These are phyloP conservation scores for Cryphonectria radicalis DNA, from an alignment of 2,329 filamentous ascomycete species.

Conservation along the genomic window DNA sequence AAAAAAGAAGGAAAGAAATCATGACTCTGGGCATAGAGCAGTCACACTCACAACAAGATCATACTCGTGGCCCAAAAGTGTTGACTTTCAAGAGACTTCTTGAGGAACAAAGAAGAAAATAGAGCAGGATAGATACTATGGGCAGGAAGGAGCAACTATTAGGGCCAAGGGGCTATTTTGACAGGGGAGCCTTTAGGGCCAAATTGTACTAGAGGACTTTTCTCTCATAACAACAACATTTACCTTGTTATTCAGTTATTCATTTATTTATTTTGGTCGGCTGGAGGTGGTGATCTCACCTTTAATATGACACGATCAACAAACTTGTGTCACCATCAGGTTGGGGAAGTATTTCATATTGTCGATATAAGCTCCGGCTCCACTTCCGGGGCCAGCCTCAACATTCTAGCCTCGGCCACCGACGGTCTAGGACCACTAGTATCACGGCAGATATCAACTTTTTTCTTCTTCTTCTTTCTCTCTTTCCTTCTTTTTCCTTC, in stretches of 20 bases:
- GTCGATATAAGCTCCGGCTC: not conserved
- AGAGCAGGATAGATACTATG: not conserved
- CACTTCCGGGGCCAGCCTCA: conserved; percentile 7
- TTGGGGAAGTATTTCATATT: conserved; percentile 12
- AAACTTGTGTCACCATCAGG: not conserved
- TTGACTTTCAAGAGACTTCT: not conserved
- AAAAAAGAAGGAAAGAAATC: no score
- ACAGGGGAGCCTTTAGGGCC: no score
- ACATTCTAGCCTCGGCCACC: conserved; percentile 9
- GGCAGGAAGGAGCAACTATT: not conserved
- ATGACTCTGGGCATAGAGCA: not conserved
- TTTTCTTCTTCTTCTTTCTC: not conserved
- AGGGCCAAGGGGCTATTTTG: no score
- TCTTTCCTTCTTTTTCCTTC: not conserved
- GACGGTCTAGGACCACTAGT: not conserved
- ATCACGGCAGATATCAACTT: not conserved
- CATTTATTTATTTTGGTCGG: no score
- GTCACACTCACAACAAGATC: not conserved
- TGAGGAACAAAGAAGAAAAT: not conserved
- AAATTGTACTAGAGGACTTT: not conserved
- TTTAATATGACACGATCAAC: not conserved
- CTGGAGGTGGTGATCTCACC: not conserved
- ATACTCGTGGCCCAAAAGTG: not conserved
- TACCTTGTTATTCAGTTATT: no score
- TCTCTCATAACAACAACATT: not conserved